Base-by-base conservation (phyloP, 352 stramenopile genomes). In the Phytophthora litchii region DNA sequence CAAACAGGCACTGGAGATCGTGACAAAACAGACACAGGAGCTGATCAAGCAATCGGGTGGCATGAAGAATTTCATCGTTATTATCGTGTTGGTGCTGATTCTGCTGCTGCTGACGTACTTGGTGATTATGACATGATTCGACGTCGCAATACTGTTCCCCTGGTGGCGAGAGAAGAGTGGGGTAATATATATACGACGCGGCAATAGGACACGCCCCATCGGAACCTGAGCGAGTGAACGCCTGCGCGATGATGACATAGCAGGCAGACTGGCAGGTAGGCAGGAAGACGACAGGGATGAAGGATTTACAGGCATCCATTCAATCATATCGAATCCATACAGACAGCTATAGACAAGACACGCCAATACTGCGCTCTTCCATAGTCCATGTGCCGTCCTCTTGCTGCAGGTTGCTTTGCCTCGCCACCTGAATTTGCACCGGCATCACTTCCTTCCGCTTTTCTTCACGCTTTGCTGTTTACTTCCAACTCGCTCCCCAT, bases 1-100 rank as follows among this genome's bases (percentile, higher is more conserved):
- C 9, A 86, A 87, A 7, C 81, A 92, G 35, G 66, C 79, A 31
- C 69, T 94, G 23, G 69, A 91, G 32, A 45, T 70, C 19, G 84
- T 94, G 37, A 92, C 85, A 21, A 92, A 92, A 73, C 89, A 92
- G 67, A 94, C 85, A 16, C 80, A 92, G 40, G 85, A 92, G 63
- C 79, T 94, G 19, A 92, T 94, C 57, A 86, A 91, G 31, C 83
- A 94, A 54, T 91, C 85, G 32, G 83, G 85, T 45, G 85, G 85
- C 52, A 83, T 94, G 76, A 89, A 91, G 69, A 94, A 91, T 54
- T 91, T 92, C 52, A 75, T 91, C 48, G 75, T 94, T 46, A 92
- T 94, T 76, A 91, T 94, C 66, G 85, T 89, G 69, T 74, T 94
- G 14, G 82, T 89, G 50, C 67, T 94, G 21, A 83, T 94, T 57